A percentile compares a stretch with the other conserved stretches of the same genome.
phyloP scores from a whole-genome alignment of 139 green algal species.

The Tetradesmus lagerheimii region DNA sequence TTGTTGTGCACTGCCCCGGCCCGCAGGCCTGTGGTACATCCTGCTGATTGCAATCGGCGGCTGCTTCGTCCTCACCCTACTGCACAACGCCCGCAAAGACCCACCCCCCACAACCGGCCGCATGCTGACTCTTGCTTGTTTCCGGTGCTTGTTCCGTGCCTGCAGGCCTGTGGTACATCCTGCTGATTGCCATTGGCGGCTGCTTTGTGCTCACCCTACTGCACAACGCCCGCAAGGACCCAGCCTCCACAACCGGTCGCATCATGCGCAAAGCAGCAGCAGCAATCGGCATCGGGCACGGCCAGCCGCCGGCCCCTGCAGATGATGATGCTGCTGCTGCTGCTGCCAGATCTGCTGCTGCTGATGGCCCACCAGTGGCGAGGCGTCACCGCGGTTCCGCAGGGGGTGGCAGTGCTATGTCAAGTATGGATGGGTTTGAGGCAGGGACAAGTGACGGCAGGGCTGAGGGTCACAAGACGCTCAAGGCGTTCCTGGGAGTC shows the following conservation, averaged over 20 bases:
- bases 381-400: background rate
- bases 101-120: background rate
- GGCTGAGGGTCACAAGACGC: background rate
- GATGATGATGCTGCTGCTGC: background rate
- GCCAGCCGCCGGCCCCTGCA: background rate
- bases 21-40: conserved; percentile 42
- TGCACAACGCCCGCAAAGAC: conserved; percentile 33
- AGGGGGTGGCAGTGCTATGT: background rate
- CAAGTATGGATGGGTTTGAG: background rate
- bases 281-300: background rate
- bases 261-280: background rate
- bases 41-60: conserved; percentile 10
- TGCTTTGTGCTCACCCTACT: conserved; percentile 23
- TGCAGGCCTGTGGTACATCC: conserved; percentile 48
- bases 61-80: conserved; percentile 7
- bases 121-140: too few relatives aligned
- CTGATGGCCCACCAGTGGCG: background rate
- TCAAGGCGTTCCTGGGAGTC: conserved; percentile 5
- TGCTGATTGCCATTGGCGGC: conserved; percentile 11
- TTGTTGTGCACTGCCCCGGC: too few relatives aligned
- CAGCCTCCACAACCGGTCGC: background rate
- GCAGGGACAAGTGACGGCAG: background rate
- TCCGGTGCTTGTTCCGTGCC: too few relatives aligned
- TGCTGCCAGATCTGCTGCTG: background rate
- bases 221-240: conserved; percentile 43